phyloP scores from a whole-genome alignment of 2,329 filamentous ascomycete genomes.

The Diplodia seriata region DNA sequence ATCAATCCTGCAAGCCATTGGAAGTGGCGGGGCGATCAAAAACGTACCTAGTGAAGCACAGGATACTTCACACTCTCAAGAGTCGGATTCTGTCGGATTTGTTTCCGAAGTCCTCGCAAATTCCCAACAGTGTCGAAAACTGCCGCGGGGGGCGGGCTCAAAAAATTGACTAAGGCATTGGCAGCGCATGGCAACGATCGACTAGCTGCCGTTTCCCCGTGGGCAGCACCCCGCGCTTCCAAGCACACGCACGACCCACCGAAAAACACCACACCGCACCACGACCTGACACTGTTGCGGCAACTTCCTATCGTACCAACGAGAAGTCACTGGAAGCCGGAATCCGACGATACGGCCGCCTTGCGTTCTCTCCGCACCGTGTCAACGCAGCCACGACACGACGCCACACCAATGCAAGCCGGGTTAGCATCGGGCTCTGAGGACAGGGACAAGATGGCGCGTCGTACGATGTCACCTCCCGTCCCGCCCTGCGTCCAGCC shows the following conservation, averaged over 20 bases:
- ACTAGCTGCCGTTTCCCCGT: slow-evolving; percentile 26
- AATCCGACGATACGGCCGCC: not conserved
- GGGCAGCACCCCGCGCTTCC: slow-evolving; percentile 17
- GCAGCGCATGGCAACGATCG: slow-evolving; percentile 19
- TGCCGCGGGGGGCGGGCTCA: not conserved
- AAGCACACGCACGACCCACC: not conserved
- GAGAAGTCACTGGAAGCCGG: slow-evolving; percentile 12
- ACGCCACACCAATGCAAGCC: slow-evolving; percentile 8
- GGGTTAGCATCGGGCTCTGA: not conserved
- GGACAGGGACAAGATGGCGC: not conserved
- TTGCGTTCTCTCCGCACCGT: not conserved
- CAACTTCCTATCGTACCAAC: slow-evolving; percentile 14
- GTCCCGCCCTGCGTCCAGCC: not conserved
- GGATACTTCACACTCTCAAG: too few species aligned
- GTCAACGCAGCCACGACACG: slow-evolving; percentile 1
- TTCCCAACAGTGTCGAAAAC: too few species aligned
- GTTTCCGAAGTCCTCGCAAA: not conserved
- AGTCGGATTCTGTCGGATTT: slow-evolving; percentile 14
- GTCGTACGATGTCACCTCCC: slow-evolving; percentile 19
- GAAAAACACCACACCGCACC: slow-evolving; percentile 4
- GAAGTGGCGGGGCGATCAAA: not conserved
- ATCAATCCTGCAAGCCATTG: slow-evolving; percentile 21
- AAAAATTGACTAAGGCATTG: slow-evolving; percentile 1
- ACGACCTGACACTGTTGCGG: not conserved
- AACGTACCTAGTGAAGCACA: not conserved